Conservation (phyloP, 768 basidiomycete genomes). For the Crassisporium funariophilum region DNA sequence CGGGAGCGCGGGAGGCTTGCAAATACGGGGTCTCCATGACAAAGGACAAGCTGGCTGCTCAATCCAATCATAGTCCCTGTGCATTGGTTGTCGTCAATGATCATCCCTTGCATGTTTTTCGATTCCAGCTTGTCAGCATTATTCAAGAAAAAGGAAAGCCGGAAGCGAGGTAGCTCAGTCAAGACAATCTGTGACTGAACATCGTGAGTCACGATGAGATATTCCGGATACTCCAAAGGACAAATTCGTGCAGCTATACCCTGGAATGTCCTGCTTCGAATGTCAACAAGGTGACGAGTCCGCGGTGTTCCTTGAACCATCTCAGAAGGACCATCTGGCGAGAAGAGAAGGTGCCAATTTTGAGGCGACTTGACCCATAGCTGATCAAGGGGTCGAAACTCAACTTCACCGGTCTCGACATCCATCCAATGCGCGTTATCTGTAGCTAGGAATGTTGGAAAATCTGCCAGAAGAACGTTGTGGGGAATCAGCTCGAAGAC, state of each 20-base stretch:
- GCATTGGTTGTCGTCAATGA: constrained; percentile 43
- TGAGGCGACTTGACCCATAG: constrained; percentile 27
- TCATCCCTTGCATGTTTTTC: constrained; percentile 41
- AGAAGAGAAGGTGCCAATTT: constrained; percentile 33
- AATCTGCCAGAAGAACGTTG: constrained; percentile 23
- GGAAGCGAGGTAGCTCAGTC: constrained; percentile 41
- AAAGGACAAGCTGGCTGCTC: constrained; percentile 40
- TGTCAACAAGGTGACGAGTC: constrained; percentile 22
- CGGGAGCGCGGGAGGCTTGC: constrained; percentile 23
- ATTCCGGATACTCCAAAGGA: constrained; percentile 14
- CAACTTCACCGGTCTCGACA: constrained; percentile 23
- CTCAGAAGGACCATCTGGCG: constrained; percentile 5
- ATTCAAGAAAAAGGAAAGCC: constrained; percentile 41
- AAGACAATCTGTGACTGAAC: constrained; percentile 19
- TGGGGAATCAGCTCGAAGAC: constrained; percentile 39
- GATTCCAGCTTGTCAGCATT: constrained; percentile 38
- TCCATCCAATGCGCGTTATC: constrained; percentile 38
- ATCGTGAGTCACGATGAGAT: constrained; percentile 13
- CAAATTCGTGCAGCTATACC: constrained; percentile 14
- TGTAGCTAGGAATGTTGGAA: constrained; percentile 30
- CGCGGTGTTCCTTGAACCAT: constrained; percentile 11
- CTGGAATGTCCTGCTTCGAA: constrained; percentile 21
- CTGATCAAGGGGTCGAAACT: constrained; percentile 32
- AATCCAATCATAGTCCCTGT: constrained; percentile 49
- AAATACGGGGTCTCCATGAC: constrained; percentile 17